Evolutionary conservation across 768 basidiomycete species (phyloP), one percentile per base, ranked within the genome.

Genomic region (Hygrophoropsis aurantiaca): DNA sequence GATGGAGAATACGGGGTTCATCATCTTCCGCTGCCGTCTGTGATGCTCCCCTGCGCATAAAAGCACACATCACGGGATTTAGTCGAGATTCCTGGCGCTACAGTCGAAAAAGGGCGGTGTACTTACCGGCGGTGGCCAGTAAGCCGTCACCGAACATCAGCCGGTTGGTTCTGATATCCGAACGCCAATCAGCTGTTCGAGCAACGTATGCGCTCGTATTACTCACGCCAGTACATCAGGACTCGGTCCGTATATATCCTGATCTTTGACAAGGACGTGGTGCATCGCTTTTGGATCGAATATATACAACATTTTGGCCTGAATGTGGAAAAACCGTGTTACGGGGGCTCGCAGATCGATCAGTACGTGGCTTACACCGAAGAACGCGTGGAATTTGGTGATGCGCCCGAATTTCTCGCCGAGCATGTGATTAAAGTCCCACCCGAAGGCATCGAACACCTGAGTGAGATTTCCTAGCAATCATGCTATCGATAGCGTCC

Each of bases 281-380:
- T 77, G 73, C 19, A 80, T 55, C 2, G 79, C 78, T 13, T 58
- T 61, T 2, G 78, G 75, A 54, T 81, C 79, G 34, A 55, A 41
- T 65, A 80, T 64, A 49, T 78, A 78, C 3, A 81, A 59, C 56
- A 76, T 73, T 48, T 74, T 72, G 42, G 74, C 72, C 77, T 79
- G 50, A 20, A 23, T 33, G 34, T 5, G 13, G 40, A 35, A 19
- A 24, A 11, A 19, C 47, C 42, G 46, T 50, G 11, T 4, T 16
- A 44, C 32, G 16, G 37, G 44, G 27, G 9, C 20, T n/a, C 19
- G 4, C n/a, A 24, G 8, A 21, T 10, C 21, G 33, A 40, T 21
- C 11, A 50, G n/a, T n/a, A 39, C 21, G 16, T 4, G 2, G 23
- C 67, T 43, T 52, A 77, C 75, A 36, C 77, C 77, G 40, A 78